phyloP scores from a whole-genome alignment of 2,329 filamentous ascomycete genomes.

The Fusarium globosum region DNA sequence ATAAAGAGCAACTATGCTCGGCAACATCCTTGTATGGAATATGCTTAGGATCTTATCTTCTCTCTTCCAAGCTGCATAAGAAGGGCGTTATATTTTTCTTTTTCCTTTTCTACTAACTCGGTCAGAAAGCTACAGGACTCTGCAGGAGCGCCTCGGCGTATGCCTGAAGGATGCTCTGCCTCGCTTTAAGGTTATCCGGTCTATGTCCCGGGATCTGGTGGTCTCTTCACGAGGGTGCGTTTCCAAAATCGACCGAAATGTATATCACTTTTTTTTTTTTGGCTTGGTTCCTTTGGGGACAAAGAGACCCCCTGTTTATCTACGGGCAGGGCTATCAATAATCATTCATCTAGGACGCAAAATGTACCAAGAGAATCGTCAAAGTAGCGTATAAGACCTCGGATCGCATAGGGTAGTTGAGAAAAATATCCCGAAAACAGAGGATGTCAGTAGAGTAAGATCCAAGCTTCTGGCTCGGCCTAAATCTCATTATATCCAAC shows the following conservation, averaged over 20 bases:
- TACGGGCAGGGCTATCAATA: background rate
- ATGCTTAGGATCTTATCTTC: background rate
- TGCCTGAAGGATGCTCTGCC: background rate
- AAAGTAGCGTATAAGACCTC: background rate
- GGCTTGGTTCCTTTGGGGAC: rapidly evolving
- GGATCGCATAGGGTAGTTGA: background rate
- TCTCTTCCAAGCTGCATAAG: rapidly evolving
- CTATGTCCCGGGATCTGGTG: background rate
- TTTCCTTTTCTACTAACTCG: background rate
- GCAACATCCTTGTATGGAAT: background rate
- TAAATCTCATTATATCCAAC: background rate
- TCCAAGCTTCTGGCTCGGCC: background rate
- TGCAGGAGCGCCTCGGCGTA: background rate
- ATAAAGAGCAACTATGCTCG: background rate
- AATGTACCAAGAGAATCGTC: background rate
- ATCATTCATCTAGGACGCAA: background rate
- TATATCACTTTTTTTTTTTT: background rate
- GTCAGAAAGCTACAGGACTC: no score
- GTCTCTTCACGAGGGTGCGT: background rate
- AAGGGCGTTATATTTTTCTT: background rate
- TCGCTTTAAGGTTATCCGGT: background rate
- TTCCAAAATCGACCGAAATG: background rate
- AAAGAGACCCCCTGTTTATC: rapidly evolving
- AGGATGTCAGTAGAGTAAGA: background rate
- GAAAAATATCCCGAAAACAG: background rate